Evolutionary conservation across 2,329 filamentous ascomycete genomes (phyloP).

Genomic region (Ophiostoma himal-ulmi): DNA sequence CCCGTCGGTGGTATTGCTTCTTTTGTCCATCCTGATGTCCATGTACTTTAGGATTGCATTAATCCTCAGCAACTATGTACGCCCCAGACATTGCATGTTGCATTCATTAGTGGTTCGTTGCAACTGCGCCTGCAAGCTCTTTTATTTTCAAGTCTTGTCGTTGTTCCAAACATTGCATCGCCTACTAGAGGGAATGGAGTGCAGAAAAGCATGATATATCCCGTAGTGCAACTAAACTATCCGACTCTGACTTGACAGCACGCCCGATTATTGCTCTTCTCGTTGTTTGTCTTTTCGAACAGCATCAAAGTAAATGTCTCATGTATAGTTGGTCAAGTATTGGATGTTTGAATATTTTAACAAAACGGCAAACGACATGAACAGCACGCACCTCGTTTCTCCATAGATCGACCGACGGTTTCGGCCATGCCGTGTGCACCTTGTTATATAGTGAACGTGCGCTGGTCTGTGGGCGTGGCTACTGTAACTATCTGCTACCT

Average conservation of each 20-base stretch:
- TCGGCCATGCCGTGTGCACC: constrained; percentile 9
- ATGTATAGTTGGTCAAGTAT: too few relatives aligned
- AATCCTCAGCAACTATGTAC: background rate
- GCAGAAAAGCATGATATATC: background rate
- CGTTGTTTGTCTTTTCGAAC: too few relatives aligned
- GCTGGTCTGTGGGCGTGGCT: background rate
- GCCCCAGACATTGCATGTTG: background rate
- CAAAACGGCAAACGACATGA: background rate
- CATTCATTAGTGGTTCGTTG: background rate
- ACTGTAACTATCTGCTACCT: background rate
- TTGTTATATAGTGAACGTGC: background rate
- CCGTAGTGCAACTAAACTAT: background rate
- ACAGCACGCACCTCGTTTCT: background rate
- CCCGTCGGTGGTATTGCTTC: constrained; percentile 1
- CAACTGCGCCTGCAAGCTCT: background rate
- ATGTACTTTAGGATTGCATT: background rate
- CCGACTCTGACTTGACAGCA: background rate
- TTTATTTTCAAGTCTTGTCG: background rate
- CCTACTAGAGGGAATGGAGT: background rate
- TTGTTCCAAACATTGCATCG: background rate
- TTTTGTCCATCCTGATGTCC: background rate
- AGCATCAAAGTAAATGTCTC: too few relatives aligned
- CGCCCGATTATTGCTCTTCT: too few relatives aligned
- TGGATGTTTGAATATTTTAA: background rate
- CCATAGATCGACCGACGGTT: constrained; percentile 11